Conservation (phyloP, 192 early-diverging fungal species). For the Coemansia sp. region DNA sequence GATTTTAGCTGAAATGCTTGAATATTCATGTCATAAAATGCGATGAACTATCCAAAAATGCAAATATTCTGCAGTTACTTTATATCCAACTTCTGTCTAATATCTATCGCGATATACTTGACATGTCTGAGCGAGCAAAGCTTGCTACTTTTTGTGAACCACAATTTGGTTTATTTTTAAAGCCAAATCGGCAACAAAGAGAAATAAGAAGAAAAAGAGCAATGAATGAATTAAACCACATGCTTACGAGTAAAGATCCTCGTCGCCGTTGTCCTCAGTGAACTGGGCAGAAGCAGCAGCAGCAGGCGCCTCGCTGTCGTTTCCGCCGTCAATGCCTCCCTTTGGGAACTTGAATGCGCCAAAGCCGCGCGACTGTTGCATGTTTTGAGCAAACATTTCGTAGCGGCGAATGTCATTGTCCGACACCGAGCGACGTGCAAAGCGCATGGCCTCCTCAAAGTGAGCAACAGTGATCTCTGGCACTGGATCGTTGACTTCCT, state of each 20-base stretch:
- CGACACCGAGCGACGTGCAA: slow-evolving; percentile 90
- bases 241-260: slow-evolving; percentile 51
- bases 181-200: background rate
- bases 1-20: background rate
- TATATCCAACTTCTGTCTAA: too few relatives aligned
- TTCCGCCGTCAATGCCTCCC: slow-evolving; percentile 46
- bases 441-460: slow-evolving; percentile 99
- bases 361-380: slow-evolving; percentile 93
- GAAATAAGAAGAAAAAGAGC: slow-evolving; percentile 3
- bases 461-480: slow-evolving; percentile 91
- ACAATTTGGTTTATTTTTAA: background rate
- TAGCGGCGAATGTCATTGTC: slow-evolving; percentile 98
- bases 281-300: slow-evolving; percentile 31
- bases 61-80: too few relatives aligned
- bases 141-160: too few relatives aligned
- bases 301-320: slow-evolving; percentile 15
- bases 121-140: too few relatives aligned
- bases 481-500: slow-evolving; percentile 77
- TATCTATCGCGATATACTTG: too few relatives aligned
- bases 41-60: too few relatives aligned
- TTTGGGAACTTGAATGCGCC: slow-evolving; percentile 96
- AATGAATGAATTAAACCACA: background rate
- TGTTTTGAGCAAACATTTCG: slow-evolving; percentile 99
- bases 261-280: slow-evolving; percentile 44
- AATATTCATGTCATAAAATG: too few relatives aligned